Evolutionary conservation across 1,139 yeast species (phyloP).

Genomic region (Yamadazyma sp.): DNA sequence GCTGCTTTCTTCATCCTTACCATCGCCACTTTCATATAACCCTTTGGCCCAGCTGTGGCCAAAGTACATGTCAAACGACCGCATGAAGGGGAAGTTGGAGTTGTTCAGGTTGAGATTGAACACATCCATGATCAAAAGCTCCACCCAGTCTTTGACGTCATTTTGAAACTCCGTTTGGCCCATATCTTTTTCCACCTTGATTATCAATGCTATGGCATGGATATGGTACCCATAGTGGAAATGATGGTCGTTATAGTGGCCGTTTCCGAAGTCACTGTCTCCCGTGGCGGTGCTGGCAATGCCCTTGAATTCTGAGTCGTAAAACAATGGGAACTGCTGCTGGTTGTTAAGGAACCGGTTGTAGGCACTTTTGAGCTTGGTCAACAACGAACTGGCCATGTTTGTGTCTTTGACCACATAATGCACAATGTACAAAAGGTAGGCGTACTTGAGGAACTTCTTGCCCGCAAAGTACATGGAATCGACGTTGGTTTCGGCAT

Average conservation of each 20-base stretch:
- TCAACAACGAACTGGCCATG: slow-evolving; percentile 40
- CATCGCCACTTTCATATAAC: slow-evolving; percentile 60
- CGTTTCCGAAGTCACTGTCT: slow-evolving; percentile 55
- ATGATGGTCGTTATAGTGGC: slow-evolving; percentile 72
- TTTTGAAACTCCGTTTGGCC: slow-evolving; percentile 58
- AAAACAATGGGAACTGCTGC: slow-evolving; percentile 56
- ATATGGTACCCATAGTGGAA: slow-evolving; percentile 73
- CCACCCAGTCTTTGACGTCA: slow-evolving; percentile 62
- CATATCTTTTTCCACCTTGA: slow-evolving; percentile 51
- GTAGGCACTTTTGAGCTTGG: slow-evolving; percentile 52
- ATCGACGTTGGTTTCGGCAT: slow-evolving; percentile 45
- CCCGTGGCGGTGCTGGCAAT: slow-evolving; percentile 57
- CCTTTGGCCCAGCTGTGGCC: slow-evolving; percentile 85
- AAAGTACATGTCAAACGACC: slow-evolving; percentile 68
- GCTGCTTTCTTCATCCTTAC: slow-evolving; percentile 71
- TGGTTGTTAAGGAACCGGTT: slow-evolving; percentile 50
- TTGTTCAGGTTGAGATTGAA: slow-evolving; percentile 62
- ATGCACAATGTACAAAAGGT: slow-evolving; percentile 55
- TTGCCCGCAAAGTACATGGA: slow-evolving; percentile 63
- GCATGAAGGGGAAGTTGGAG: slow-evolving; percentile 61
- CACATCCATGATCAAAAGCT: slow-evolving; percentile 63
- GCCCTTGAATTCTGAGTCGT: slow-evolving; percentile 65
- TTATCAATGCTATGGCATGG: slow-evolving; percentile 69
- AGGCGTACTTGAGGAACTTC: slow-evolving; percentile 63
- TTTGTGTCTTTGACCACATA: slow-evolving; percentile 45